Percentiles rank a stretch among this genome's conserved stretches.
Evolutionary conservation across 352 stramenopile species (phyloP).

Genomic region (Phytopythium oedochilum): DNA sequence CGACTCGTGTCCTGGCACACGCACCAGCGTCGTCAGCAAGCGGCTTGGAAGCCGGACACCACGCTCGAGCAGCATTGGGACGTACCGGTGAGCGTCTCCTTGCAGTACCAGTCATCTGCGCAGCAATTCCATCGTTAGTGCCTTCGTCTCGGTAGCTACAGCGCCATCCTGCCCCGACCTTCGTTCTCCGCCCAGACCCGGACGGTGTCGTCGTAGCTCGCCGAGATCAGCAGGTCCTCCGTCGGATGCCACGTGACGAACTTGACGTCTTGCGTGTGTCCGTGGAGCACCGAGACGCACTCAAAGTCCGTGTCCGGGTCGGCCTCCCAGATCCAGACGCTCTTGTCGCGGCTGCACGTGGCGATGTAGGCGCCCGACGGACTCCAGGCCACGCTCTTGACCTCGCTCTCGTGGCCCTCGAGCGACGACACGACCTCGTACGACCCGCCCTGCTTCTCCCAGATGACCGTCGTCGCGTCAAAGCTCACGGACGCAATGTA

Average conservation of each 20-base stretch:
- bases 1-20: constrained; percentile 66
- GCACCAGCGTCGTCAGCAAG: background rate
- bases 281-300: constrained; percentile 95
- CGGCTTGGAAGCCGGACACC: no score
- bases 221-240: constrained; percentile 80
- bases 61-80: background rate
- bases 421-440: constrained; percentile 96
- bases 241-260: constrained; percentile 91
- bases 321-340: constrained; percentile 98
- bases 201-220: constrained; percentile 96
- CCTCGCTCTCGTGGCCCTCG: constrained; percentile 98
- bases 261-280: constrained; percentile 97
- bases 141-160: background rate
- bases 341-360: constrained; percentile 98
- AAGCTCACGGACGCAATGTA: constrained; percentile 95
- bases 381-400: constrained; percentile 97
- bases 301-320: constrained; percentile 95
- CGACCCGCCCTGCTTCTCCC: constrained; percentile 81
- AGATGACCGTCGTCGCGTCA: constrained; percentile 94
- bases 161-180: constrained; percentile 6
- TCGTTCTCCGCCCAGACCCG: constrained; percentile 94
- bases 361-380: constrained; percentile 90
- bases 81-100: constrained; percentile 83
- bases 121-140: background rate
- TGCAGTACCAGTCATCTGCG: constrained; percentile 96